Base-by-base conservation (phyloP, 2,329 filamentous ascomycete species). In the Fusarium sp. region DNA sequence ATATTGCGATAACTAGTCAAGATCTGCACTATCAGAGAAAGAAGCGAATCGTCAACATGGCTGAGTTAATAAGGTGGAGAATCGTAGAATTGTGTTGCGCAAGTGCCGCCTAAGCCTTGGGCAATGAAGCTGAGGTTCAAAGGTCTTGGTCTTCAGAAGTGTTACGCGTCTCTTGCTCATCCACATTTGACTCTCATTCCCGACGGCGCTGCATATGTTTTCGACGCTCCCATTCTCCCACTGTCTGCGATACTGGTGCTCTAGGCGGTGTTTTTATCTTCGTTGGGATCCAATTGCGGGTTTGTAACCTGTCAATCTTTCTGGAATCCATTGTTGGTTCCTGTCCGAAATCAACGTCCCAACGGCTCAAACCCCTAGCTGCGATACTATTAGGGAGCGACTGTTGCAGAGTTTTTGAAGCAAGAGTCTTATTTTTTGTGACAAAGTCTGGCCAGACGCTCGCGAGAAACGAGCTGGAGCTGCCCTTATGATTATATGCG, bases 361-460 rank as follows among this genome's bases (percentile, higher is more conserved):
- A 88, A 71, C 87, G 83, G 30, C 80, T 80, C 38, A 88, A 78
- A 9, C 84, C 86, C 13, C 79, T 79, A 14, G 79, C 75, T 22
- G 80, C 79, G 63, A 85, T 78, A 39, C 77, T 82, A 12, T 77
- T 69, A 2, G 86, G 86, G 30, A 87, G 77, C 5, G 82, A 81
- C 36, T 80, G 79, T 60, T 76, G 77, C 51, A 88, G 79, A 6
- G 82, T 82, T 24, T 79, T 78, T 14, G 81, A 80, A 30, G 82
- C 75, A 61, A 85, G 81, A 20, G 83, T 82, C 62, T 70, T 69
- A 44, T 83, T 72, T 36, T 78, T 75, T 35, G 79, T 70, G 72
- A 78, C 79, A 20, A 77, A 73, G 3, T 75, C 63, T 4, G 85
- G 84, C 87, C 87, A 88, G 8, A 81, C 75, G 12, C 83, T 81